Evolutionary conservation across 495 filamentous ascomycete species (phyloP).

Genomic region (Tetracladium setigerum): DNA sequence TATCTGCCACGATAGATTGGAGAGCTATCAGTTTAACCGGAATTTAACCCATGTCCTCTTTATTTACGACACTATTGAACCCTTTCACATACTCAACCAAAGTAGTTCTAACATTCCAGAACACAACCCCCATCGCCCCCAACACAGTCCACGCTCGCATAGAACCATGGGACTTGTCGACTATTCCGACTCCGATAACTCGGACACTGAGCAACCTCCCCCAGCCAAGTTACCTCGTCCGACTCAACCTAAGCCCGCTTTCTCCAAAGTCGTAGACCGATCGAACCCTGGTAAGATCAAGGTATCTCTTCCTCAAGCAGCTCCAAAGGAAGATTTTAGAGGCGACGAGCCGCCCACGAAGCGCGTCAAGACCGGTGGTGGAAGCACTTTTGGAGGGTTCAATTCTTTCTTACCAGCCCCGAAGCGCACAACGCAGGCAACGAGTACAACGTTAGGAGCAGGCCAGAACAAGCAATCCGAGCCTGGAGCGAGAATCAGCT

Average conservation of each 20-base stretch:
- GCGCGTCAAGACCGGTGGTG: slow-evolving; percentile 50
- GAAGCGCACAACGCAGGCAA: slow-evolving; percentile 46
- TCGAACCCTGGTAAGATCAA: slow-evolving; percentile 75
- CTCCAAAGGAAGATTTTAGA: slow-evolving; percentile 27
- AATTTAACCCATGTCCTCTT: too few species aligned
- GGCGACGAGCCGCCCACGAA: slow-evolving; percentile 64
- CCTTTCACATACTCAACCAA: too few species aligned
- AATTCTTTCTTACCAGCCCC: slow-evolving; percentile 84
- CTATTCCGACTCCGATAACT: slow-evolving; percentile 80
- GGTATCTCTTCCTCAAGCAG: slow-evolving; percentile 56
- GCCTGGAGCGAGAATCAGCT: slow-evolving; percentile 43
- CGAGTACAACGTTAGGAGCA: slow-evolving; percentile 29
- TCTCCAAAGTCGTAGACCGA: slow-evolving; percentile 72
- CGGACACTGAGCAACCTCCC: slow-evolving; percentile 47
- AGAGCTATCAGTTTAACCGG: too few species aligned
- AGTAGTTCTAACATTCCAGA: not conserved
- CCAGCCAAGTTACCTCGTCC: slow-evolving; percentile 18
- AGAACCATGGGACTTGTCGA: slow-evolving; percentile 64
- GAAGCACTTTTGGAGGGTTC: slow-evolving; percentile 63
- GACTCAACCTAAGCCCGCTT: slow-evolving; percentile 30
- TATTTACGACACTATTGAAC: too few species aligned
- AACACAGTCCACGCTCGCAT: not conserved
- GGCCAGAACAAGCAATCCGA: slow-evolving; percentile 12
- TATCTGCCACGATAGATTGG: too few species aligned
- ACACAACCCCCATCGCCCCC: not conserved